Conservation (phyloP, 495 filamentous ascomycete species). For the Penicillium ochrochloron region DNA sequence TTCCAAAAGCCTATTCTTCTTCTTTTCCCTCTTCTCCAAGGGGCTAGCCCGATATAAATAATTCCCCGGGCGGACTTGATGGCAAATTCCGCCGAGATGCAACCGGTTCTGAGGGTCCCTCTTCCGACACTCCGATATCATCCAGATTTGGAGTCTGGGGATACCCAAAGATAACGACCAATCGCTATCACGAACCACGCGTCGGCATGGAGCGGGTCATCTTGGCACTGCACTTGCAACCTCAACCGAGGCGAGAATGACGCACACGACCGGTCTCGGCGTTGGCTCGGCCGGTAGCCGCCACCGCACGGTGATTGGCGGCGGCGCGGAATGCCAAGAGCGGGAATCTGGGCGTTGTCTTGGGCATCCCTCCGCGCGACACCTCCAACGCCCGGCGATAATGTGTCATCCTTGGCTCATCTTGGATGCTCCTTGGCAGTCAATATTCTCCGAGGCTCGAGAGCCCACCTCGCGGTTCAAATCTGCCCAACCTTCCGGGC, state of each 20-base stretch:
- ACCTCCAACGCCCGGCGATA: constrained; percentile 25
- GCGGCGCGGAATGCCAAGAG: constrained; percentile 39
- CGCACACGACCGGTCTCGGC: constrained; percentile 37
- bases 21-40: constrained; percentile 10
- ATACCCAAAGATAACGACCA: constrained; percentile 14
- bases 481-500: constrained; percentile 24
- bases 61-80: constrained; percentile 10
- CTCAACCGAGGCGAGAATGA: constrained; percentile 26
- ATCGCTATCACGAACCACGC: constrained; percentile 18
- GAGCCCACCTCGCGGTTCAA: constrained; percentile 34
- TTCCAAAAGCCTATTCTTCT: constrained; percentile 13
- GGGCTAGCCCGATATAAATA: constrained; percentile 28
- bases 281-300: constrained; percentile 25
- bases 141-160: constrained; percentile 21
- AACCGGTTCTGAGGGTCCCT: constrained; percentile 13
- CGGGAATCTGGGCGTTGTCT: constrained; percentile 37
- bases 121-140: constrained; percentile 17
- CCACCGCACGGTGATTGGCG: constrained; percentile 25
- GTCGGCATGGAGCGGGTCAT: constrained; percentile 18
- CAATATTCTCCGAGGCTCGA: constrained; percentile 30
- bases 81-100: constrained; percentile 22
- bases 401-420: constrained; percentile 29
- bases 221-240: constrained; percentile 22
- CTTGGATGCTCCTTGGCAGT: constrained; percentile 37
- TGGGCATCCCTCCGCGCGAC: constrained; percentile 22